These are phyloP conservation scores for Sporothrix phasma DNA, from an alignment of 2,329 filamentous ascomycete genomes.

Conservation along the genomic window DNA sequence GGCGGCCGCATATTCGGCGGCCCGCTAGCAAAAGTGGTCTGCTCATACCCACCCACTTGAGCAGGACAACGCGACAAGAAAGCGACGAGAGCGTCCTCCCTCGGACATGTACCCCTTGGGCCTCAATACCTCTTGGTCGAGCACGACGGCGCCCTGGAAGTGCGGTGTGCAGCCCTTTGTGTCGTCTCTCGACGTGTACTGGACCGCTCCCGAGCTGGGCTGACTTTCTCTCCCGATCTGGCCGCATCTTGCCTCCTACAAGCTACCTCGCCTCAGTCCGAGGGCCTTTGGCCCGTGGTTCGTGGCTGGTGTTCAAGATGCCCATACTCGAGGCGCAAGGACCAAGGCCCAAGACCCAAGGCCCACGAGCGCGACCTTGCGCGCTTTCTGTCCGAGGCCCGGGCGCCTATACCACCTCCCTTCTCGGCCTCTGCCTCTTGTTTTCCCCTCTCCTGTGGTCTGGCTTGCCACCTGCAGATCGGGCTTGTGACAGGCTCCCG, in stretches of 20 bases:
- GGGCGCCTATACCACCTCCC: conserved; percentile 4
- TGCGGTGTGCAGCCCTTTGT: conserved; percentile 6
- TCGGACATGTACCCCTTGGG: background rate
- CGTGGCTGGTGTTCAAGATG: background rate
- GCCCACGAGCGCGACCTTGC: conserved; percentile 1
- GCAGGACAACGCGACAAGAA: background rate
- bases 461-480: background rate
- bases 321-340: too few species aligned
- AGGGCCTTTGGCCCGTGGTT: background rate
- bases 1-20: conserved; percentile 18
- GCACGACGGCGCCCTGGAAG: background rate
- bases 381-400: conserved; percentile 6
- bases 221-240: background rate
- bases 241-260: background rate
- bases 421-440: background rate
- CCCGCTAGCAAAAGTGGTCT: conserved; percentile 14
- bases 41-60: background rate
- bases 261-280: background rate
- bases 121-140: background rate
- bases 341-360: background rate
- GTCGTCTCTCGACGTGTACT: background rate
- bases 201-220: background rate
- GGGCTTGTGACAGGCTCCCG: background rate
- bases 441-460: background rate
- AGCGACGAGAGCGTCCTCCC: background rate